Percentiles rank a stretch among this genome's conserved stretches.
Conservation (phyloP, 225 moss, liverwort and hornwort species). For the Polytrichum commune region DNA sequence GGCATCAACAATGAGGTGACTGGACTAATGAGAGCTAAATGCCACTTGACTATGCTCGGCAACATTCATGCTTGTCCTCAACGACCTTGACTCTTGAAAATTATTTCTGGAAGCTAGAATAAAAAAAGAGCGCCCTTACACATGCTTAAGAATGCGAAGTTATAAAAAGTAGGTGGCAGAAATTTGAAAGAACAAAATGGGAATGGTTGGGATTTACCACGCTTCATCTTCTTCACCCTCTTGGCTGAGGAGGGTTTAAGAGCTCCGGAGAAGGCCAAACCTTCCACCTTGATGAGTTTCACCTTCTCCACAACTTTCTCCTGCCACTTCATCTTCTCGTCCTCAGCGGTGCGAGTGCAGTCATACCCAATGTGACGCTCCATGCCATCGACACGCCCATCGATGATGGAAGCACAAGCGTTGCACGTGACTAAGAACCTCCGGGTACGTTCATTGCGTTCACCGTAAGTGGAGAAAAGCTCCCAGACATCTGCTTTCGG, state of each 20-base stretch:
- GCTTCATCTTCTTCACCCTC: conserved; percentile 15
- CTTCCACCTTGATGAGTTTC: conserved; percentile 12
- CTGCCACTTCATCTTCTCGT: conserved; percentile 14
- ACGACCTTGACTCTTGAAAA: too few relatives aligned
- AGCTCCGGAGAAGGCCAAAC: conserved; percentile 4
- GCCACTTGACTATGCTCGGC: too few relatives aligned
- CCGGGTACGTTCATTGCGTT: conserved; percentile 22
- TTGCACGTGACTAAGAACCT: conserved; percentile 23
- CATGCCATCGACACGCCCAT: conserved; percentile 25
- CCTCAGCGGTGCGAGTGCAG: conserved; percentile 10
- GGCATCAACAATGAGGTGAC: too few relatives aligned
- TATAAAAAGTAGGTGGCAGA: too few relatives aligned
- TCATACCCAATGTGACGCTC: conserved; percentile 24
- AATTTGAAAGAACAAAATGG: too few relatives aligned
- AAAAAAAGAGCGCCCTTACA: too few relatives aligned
- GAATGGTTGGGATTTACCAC: background rate
- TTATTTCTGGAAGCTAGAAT: too few relatives aligned
- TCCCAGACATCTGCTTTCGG: conserved; percentile 24
- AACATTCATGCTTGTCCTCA: too few relatives aligned
- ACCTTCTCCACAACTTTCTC: conserved; percentile 21
- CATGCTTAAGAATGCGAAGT: too few relatives aligned
- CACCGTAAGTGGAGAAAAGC: conserved; percentile 23
- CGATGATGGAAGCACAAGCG: conserved; percentile 11
- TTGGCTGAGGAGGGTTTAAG: background rate
- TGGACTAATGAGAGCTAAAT: too few relatives aligned